Evolutionary conservation across 2,329 filamentous ascomycete genomes (phyloP), one percentile per base, ranked within the genome.

Genomic region (Ophiostoma triangulosporum): DNA sequence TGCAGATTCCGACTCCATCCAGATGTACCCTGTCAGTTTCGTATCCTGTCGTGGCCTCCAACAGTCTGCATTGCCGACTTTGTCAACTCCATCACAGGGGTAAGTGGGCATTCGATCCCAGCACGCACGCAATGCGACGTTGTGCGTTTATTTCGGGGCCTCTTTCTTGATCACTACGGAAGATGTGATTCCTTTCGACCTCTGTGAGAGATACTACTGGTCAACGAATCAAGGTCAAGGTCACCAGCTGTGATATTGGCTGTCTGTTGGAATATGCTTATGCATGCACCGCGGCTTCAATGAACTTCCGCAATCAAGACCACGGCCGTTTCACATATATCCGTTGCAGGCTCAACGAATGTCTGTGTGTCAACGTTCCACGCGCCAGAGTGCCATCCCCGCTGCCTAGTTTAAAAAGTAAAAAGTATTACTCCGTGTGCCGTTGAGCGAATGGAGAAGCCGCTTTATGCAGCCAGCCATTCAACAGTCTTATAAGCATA

Each of bases 31-130:
- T 59, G 54, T 53, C 56, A 59, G 62, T 65, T 65, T 65, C 62
- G 63, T 56, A 62, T 62, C 51, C 56, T 56, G 58, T 59, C 57
- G 59, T 61, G 61, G 64, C 62, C 60, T 51, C 56, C 58, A 54
- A 57, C 43, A 46, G 32, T 12, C 29, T 31, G 20, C 51, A 46
- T 53, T 58, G 55, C 57, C 53, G 51, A 51, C 45, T 20, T 36
- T 35, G 53, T 38, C 53, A 48, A 51, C 54, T 29, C 32, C 26
- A 48, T 36, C 35, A 48, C 53, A 53, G 36, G 33, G 29, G 48
- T 56, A 43, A 33, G 20, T 22, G 32, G 32, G 32, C 17, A 22
- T 49, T 32, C 11, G 24, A 38, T 22, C 43, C 24, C 38, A 12
- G 15, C n/a, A 38, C 38, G 43, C 14, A 22, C 9, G 4, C 24